Percentiles rank a stretch among this genome's conserved stretches.
Evolutionary conservation across 257 asterid genomes (phyloP).

Genomic region (Nicotiana otophora): DNA sequence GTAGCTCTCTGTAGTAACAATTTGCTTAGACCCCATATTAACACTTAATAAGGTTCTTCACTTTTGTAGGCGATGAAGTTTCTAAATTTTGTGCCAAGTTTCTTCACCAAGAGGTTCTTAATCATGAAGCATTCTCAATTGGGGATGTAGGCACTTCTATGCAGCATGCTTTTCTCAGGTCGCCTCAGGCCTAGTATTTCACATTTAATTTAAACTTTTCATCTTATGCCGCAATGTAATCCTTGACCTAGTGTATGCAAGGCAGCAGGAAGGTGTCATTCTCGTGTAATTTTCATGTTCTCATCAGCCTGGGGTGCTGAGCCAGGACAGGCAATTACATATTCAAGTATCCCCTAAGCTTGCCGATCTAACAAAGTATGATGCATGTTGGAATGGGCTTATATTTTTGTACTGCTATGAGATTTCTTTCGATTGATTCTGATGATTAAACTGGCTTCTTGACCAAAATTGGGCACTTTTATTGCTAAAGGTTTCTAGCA

Average conservation of each 20-base stretch:
- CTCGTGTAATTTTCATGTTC: conserved; percentile 15
- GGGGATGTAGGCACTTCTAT: conserved; percentile 66
- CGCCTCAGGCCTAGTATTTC: conserved; percentile 19
- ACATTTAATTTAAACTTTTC: conserved; percentile 13
- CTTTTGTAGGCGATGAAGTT: conserved; percentile 65
- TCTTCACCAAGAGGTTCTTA: conserved; percentile 81
- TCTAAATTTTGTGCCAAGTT: conserved; percentile 90
- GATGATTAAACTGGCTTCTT: background rate
- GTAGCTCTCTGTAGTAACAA: background rate
- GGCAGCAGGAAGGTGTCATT: conserved; percentile 12
- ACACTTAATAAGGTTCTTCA: conserved; percentile 5
- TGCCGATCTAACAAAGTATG: background rate
- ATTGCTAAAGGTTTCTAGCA: background rate
- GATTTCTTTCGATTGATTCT: background rate
- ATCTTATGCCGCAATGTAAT: conserved; percentile 8
- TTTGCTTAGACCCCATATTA: background rate
- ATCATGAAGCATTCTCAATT: conserved; percentile 59
- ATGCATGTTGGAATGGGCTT: background rate
- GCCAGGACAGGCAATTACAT: conserved; percentile 14
- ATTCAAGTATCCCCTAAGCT: background rate
- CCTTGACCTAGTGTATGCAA: conserved; percentile 9
- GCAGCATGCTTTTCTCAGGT: conserved; percentile 84
- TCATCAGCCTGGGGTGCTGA: conserved; percentile 18
- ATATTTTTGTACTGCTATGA: background rate
- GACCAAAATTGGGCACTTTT: background rate